These are phyloP conservation scores for Rhizopogon vesiculosus DNA, from an alignment of 768 basidiomycete species.

Conservation along the genomic window DNA sequence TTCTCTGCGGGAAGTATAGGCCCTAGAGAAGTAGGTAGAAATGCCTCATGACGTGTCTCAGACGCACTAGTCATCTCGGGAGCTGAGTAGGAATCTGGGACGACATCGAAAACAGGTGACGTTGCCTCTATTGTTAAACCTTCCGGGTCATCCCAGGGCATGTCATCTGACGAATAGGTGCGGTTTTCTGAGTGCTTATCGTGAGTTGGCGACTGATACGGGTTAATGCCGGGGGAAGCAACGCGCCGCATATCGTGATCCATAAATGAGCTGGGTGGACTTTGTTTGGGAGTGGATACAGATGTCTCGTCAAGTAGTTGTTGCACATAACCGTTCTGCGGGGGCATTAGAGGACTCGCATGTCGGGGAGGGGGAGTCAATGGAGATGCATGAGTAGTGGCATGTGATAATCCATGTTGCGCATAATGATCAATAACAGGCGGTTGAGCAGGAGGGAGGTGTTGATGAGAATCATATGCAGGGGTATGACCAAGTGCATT, in stretches of 20 bases:
- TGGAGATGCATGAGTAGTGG: not conserved
- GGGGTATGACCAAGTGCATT: not conserved
- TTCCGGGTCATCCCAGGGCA: conserved; percentile 13
- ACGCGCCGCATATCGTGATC: not conserved
- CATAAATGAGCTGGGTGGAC: not conserved
- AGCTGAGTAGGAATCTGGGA: not conserved
- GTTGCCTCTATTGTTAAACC: not conserved
- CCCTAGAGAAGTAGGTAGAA: not conserved
- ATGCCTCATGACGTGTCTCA: too few relatives aligned
- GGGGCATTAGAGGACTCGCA: not conserved
- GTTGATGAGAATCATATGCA: not conserved
- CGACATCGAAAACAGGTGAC: not conserved
- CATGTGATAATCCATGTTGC: not conserved
- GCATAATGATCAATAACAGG: not conserved
- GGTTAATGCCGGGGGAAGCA: not conserved
- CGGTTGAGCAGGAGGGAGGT: not conserved
- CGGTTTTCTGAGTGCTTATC: conserved; percentile 1
- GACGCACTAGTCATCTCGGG: not conserved
- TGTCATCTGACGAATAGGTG: conserved; percentile 9
- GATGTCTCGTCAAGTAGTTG: not conserved
- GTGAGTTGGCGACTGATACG: not conserved
- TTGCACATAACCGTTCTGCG: not conserved
- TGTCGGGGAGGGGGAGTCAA: not conserved
- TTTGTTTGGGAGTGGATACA: conserved; percentile 2
- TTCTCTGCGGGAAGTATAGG: not conserved